phyloP scores from a whole-genome alignment of 352 stramenopile species.

The Phytophthora agathidicida region DNA sequence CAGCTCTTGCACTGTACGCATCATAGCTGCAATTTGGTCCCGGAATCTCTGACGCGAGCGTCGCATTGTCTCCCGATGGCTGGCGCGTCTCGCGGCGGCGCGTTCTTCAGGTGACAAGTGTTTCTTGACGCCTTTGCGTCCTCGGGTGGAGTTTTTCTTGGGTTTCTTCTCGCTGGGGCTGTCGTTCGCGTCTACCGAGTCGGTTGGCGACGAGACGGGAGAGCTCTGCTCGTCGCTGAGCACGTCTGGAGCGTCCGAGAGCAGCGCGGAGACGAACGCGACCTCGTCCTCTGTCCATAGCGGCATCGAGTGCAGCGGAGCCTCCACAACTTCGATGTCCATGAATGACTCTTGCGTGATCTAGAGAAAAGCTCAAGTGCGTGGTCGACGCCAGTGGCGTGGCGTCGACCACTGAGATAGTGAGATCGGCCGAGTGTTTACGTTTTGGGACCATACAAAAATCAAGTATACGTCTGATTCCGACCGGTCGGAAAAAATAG shows the following conservation, averaged over 20 bases:
- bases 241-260: constrained; percentile 25
- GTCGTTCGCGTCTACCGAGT: constrained; percentile 3
- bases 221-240: constrained; percentile 21
- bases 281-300: constrained; percentile 34
- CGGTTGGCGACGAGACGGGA: background rate
- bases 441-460: background rate
- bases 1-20: constrained; percentile 32
- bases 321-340: constrained; percentile 26
- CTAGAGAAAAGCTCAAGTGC: too few species aligned
- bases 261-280: constrained; percentile 28
- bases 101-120: constrained; percentile 25
- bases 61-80: constrained; percentile 43
- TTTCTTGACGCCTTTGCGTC: constrained; percentile 16
- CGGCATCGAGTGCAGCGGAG: constrained; percentile 6
- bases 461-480: too few species aligned
- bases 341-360: too few species aligned
- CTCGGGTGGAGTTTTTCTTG: background rate
- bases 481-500: too few species aligned
- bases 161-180: background rate
- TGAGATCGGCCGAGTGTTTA: background rate
- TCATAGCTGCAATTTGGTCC: constrained; percentile 38
- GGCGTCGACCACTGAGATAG: too few species aligned
- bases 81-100: constrained; percentile 23
- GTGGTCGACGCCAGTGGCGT: too few species aligned
- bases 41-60: constrained; percentile 41